Conservation (phyloP, 805 yeast species). For the Wickerhamiella musiphila region DNA sequence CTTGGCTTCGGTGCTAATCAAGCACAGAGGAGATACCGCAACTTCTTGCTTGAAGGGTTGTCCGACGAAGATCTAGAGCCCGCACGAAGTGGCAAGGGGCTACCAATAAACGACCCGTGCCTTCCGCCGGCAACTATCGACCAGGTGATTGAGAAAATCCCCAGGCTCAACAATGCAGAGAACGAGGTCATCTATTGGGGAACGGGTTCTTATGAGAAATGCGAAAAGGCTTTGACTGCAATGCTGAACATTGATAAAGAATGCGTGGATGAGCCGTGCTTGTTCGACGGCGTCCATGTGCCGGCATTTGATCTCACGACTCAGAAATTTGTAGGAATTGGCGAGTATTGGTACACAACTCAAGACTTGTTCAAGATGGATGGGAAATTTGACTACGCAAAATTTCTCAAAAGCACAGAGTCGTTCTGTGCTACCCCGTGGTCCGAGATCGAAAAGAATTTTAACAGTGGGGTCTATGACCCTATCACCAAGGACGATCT, state of each 20-base stretch:
- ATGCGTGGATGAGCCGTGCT: slow-evolving; percentile 75
- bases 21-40: slow-evolving; percentile 58
- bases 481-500: slow-evolving; percentile 39
- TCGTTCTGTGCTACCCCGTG: slow-evolving; percentile 66
- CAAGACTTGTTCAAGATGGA: slow-evolving; percentile 79
- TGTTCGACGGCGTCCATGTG: slow-evolving; percentile 89
- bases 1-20: slow-evolving; percentile 95
- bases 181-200: slow-evolving; percentile 36
- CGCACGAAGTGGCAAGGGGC: slow-evolving; percentile 6
- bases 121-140: slow-evolving; percentile 40
- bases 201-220: slow-evolving; percentile 59
- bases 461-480: slow-evolving; percentile 38
- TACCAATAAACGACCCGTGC: slow-evolving; percentile 53
- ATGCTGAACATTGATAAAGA: slow-evolving; percentile 61
- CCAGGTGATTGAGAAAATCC: slow-evolving; percentile 2
- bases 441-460: slow-evolving; percentile 32
- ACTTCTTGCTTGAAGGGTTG: slow-evolving; percentile 21
- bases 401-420: slow-evolving; percentile 47
- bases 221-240: slow-evolving; percentile 58
- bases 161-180: slow-evolving; percentile 3
- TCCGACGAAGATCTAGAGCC: slow-evolving; percentile 5
- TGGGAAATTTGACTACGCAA: slow-evolving; percentile 66
- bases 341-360: slow-evolving; percentile 96
- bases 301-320: slow-evolving; percentile 66
- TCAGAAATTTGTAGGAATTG: slow-evolving; percentile 80